Evolutionary conservation across 805 yeast species (phyloP), one percentile per base, ranked within the genome.

Genomic region (Wickerhamomyces subpelliculosus): DNA sequence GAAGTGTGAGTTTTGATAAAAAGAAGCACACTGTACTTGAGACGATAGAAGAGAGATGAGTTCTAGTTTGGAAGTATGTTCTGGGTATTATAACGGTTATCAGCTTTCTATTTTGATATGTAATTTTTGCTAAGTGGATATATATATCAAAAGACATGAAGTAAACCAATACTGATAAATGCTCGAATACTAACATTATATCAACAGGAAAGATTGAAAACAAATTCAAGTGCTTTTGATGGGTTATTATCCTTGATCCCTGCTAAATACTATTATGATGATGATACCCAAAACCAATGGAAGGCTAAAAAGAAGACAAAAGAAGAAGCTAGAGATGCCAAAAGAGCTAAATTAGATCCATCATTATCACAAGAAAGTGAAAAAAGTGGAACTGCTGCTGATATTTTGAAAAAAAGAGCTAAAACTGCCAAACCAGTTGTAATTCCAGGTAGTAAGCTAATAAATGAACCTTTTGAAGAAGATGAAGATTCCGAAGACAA

Each of bases 181-280:
- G 9, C 11, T 13, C n/a, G 24, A 22, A 29, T 29, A 25, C 37
- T 35, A 35, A 44, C 46, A 34, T 4, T 5, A 17, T 6, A 14
- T 34, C n/a, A 12, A 32, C 41, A 78, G 80, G 93, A 84, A 55
- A 78, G 95, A 47, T 72, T 84, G 49, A 79, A 83, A 61, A 76
- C 77, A 24, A 88, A 83, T 55, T 79, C 93, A 12, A 67, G 77
- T 36, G 87, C 96, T 4, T 90, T 90, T 58, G 86, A 85, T 56
- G 95, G 97, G 19, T 67, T 90, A 37, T 67, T 90, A 42, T 86
- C 96, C 17, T 67, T 90, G 59, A 89, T 90, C 41, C 97, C 97
- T 4, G 95, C 97, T 3, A 87, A 88, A 55, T 88, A 83, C 55
- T 90, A 90, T 58, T 88, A 85, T 57, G 96, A 89, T 58, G 96